Conservation (phyloP, 1,284 basidiomycete species). For the Vanrija humicola region DNA sequence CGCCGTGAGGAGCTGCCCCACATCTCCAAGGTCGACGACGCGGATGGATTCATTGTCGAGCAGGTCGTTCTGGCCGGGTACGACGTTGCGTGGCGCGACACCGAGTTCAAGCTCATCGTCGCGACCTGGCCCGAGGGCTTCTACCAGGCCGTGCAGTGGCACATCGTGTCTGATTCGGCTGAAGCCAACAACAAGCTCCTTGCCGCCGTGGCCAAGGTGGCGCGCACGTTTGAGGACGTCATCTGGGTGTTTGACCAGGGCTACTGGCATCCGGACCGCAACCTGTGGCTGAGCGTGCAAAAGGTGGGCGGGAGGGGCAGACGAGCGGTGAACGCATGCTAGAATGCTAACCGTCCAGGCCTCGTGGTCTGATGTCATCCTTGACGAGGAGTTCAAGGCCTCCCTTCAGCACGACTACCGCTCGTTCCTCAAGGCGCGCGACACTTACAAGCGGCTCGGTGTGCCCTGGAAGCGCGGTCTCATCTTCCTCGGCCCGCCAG, state of each 20-base stretch:
- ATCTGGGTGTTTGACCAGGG: slow-evolving; percentile 71
- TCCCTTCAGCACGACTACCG: slow-evolving; percentile 65
- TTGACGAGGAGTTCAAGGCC: slow-evolving; percentile 67
- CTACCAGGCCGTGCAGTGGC: slow-evolving; percentile 23
- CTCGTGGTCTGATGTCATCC: slow-evolving; percentile 56
- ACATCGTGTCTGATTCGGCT: slow-evolving; percentile 53
- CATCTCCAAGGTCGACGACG: neutral
- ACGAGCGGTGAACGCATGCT: slow-evolving; percentile 32
- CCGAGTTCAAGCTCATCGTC: slow-evolving; percentile 24
- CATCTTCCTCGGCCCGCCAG: slow-evolving; percentile 50
- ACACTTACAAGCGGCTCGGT: slow-evolving; percentile 63
- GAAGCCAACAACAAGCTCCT: slow-evolving; percentile 57
- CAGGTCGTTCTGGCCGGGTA: slow-evolving; percentile 22
- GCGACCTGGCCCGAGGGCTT: slow-evolving; percentile 25
- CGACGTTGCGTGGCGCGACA: slow-evolving; percentile 21
- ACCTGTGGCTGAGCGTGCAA: slow-evolving; percentile 66
- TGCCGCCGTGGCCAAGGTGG: slow-evolving; percentile 53
- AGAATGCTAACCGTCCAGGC: slow-evolving; percentile 14
- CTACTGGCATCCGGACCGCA: slow-evolving; percentile 61
- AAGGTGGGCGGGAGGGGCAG: no score
- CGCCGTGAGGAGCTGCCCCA: no score
- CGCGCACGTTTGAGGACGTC: slow-evolving; percentile 58
- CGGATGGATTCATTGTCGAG: slow-evolving; percentile 16
- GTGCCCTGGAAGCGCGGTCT: slow-evolving; percentile 70
- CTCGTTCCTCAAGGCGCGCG: slow-evolving; percentile 69